Percentiles rank a stretch among this genome's conserved stretches.
Evolutionary conservation across 768 basidiomycete genomes (phyloP).

Genomic region (Mycena polygramma): DNA sequence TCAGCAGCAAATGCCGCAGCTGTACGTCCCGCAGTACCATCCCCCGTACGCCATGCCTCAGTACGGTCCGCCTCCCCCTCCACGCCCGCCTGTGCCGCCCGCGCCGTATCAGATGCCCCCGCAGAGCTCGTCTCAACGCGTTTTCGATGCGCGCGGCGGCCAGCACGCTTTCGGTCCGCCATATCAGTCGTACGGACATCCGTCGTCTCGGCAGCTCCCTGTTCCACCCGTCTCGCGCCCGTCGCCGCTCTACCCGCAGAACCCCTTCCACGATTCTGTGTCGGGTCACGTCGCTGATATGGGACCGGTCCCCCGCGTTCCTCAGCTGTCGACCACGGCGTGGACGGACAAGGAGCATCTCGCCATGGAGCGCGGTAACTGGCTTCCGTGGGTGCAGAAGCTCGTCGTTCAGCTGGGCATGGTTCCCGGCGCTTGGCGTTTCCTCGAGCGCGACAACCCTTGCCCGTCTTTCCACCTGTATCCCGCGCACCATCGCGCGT

Average conservation of each 20-base stretch:
- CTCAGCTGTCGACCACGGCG: neutral
- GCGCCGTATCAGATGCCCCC: neutral
- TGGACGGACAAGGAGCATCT: neutral
- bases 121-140: neutral
- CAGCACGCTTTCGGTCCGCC: neutral
- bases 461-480: neutral
- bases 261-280: neutral
- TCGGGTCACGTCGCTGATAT: too few relatives aligned
- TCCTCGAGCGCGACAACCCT: neutral
- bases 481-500: slow-evolving; percentile 1
- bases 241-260: too few relatives aligned
- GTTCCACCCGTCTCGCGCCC: neutral
- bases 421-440: neutral
- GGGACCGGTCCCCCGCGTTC: too few relatives aligned
- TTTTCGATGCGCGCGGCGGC: neutral
- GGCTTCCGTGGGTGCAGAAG: neutral
- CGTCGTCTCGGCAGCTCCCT: neutral
- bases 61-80: neutral
- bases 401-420: neutral
- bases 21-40: neutral
- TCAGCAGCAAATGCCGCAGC: neutral
- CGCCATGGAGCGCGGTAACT: neutral
- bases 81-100: neutral
- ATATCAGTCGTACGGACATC: neutral
- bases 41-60: neutral